Evolutionary conservation across 768 basidiomycete genomes (phyloP), one percentile per base, ranked within the genome.

Genomic region (Auriculariales sp.): DNA sequence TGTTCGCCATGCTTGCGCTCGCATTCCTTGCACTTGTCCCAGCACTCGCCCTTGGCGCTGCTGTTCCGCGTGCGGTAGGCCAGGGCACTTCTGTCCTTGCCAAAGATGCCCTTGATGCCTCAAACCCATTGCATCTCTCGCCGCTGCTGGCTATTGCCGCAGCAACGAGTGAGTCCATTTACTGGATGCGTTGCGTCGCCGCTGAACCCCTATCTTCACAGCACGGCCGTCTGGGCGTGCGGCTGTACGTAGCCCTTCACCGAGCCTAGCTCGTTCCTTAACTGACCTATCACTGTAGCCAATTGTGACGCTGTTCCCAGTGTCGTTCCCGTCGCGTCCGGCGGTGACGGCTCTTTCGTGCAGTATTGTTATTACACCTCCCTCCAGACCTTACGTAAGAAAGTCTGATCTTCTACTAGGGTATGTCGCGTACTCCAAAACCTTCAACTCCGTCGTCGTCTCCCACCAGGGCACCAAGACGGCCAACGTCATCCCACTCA

Each of bases 371-470:
- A 19, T 44, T 7, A 22, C 4, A 25, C 39, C 12, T 12, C 22
- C 19, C 7, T 24, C 14, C 19, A 32, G 9, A 32, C 9, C 31
- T 32, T 32, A 15, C 9, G 15, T 32, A 7, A 7, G 9, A 7
- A 44, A 12, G 22, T 5, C 19, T 25, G 27, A 4, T 27, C 6
- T 47, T 24, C 25, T 3, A n/a, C n/a, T 44, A 76, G 75, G 74
- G 74, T 77, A 63, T 49, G 75, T 77, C 27, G 75, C 76, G n/a
- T 77, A 65, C 52, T 71, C 70, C 49, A 67, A 72, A 0, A 59
- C 52, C 1, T 56, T 70, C 29, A 48, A 58, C 11, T 61, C 59
- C 3, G 68, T 68, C 34, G 39, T 44, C 17, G 39, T 44, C 39
- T 12, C 22, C 19, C 39, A 44, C 39, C 39, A 44, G 39, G 39